These are phyloP conservation scores for Candida andamanensis DNA, from an alignment of 805 yeast species.

Conservation along the genomic window DNA sequence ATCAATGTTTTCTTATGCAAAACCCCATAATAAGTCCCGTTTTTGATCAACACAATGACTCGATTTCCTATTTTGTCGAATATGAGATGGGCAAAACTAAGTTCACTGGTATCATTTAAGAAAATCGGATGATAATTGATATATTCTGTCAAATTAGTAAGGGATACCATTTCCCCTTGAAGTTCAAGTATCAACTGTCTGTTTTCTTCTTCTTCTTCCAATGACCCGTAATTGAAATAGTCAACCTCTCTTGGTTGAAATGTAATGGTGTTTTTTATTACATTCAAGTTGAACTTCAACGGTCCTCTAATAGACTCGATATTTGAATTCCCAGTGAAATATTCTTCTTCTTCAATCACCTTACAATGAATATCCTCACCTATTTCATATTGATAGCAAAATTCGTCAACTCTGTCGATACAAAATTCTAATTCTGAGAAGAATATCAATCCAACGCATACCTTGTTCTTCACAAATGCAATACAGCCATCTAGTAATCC, in stretches of 20 bases:
- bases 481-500: constrained; percentile 50
- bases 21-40: constrained; percentile 47
- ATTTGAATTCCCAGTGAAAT: constrained; percentile 1
- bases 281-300: constrained; percentile 7
- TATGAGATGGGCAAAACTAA: constrained; percentile 46
- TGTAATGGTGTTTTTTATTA: constrained; percentile 6
- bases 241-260: constrained; percentile 10
- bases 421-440: constrained; percentile 49
- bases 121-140: constrained; percentile 45
- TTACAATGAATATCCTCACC: constrained; percentile 27
- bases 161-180: constrained; percentile 12
- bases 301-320: constrained; percentile 6
- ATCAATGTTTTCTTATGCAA: constrained; percentile 51
- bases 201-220: constrained; percentile 2
- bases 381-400: constrained; percentile 18
- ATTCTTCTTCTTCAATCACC: constrained; percentile 12
- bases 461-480: constrained; percentile 36
- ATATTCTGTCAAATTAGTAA: constrained; percentile 37
- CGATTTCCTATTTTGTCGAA: constrained; percentile 50
- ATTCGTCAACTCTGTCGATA: constrained; percentile 40
- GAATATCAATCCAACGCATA: constrained; percentile 42
- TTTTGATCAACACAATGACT: constrained; percentile 39
- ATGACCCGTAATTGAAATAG: constrained; percentile 22
- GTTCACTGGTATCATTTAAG: constrained; percentile 43
- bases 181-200: constrained; percentile 3